Evolutionary conservation across 2,329 filamentous ascomycete genomes (phyloP).

Genomic region (Diaporthe vexans): DNA sequence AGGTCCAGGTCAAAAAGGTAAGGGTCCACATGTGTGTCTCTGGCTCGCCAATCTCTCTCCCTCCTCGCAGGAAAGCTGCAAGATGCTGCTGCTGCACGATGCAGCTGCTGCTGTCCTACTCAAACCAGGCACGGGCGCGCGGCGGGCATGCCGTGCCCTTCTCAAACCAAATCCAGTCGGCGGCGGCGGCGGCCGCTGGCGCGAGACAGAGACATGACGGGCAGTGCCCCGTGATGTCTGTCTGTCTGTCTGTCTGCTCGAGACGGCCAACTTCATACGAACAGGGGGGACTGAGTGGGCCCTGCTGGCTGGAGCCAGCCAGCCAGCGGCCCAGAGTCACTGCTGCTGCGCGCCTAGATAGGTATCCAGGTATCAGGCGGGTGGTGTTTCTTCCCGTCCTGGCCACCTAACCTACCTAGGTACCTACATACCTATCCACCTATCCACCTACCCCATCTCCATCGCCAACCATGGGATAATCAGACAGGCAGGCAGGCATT

Average conservation of each 20-base stretch:
- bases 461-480: not conserved
- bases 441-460: not conserved
- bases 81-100: conserved; percentile 30
- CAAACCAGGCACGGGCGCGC: not conserved
- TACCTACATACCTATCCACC: no score
- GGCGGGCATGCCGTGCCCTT: not conserved
- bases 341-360: not conserved
- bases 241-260: no score
- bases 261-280: not conserved
- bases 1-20: no score
- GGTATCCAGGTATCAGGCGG: not conserved
- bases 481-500: not conserved
- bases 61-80: conserved; percentile 1
- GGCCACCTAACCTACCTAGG: no score
- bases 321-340: not conserved
- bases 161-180: not conserved
- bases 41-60: conserved; percentile 28
- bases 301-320: not conserved
- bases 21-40: not conserved
- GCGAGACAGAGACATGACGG: conserved; percentile 30
- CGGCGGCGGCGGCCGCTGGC: conserved; percentile 5
- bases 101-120: not conserved
- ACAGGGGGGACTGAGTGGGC: not conserved
- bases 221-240: conserved; percentile 15
- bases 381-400: not conserved